These are phyloP conservation scores for Annulohypoxylon bovei DNA, from an alignment of 495 filamentous ascomycete species.

Conservation along the genomic window DNA sequence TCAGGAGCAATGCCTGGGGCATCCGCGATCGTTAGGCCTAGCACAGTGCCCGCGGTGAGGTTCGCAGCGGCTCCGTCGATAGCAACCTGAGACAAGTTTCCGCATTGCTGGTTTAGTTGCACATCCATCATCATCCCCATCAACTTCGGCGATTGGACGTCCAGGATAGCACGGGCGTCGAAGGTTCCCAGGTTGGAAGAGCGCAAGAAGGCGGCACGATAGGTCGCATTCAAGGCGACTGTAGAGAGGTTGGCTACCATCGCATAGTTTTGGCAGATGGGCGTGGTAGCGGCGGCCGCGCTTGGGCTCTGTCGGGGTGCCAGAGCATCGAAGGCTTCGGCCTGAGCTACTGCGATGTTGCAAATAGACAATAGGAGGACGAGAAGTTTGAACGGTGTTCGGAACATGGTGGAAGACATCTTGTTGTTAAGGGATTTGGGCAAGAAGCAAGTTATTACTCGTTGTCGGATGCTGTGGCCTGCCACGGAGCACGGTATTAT, in stretches of 20 bases:
- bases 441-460: background rate
- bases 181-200: constrained; percentile 45
- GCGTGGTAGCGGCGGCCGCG: constrained; percentile 16
- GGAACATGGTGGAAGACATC: constrained; percentile 22
- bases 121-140: constrained; percentile 44
- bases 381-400: constrained; percentile 29
- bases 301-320: constrained; percentile 30
- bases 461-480: constrained; percentile 30
- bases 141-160: constrained; percentile 41
- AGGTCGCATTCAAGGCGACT: constrained; percentile 49
- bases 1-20: constrained; percentile 19
- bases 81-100: constrained; percentile 47
- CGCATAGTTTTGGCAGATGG: constrained; percentile 42
- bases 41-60: constrained; percentile 46
- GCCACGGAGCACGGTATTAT: constrained; percentile 27
- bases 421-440: constrained; percentile 7
- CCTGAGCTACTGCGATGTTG: constrained; percentile 28
- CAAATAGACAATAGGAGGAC: constrained; percentile 35
- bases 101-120: constrained; percentile 48
- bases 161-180: constrained; percentile 41
- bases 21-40: constrained; percentile 28
- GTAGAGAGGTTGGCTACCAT: constrained; percentile 45
- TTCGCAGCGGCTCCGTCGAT: constrained; percentile 46
- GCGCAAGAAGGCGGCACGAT: constrained; percentile 48
- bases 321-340: constrained; percentile 3